Evolutionary conservation across 176 grass and related monocot genomes (phyloP).

Genomic region (Aegilops umbellulata): DNA sequence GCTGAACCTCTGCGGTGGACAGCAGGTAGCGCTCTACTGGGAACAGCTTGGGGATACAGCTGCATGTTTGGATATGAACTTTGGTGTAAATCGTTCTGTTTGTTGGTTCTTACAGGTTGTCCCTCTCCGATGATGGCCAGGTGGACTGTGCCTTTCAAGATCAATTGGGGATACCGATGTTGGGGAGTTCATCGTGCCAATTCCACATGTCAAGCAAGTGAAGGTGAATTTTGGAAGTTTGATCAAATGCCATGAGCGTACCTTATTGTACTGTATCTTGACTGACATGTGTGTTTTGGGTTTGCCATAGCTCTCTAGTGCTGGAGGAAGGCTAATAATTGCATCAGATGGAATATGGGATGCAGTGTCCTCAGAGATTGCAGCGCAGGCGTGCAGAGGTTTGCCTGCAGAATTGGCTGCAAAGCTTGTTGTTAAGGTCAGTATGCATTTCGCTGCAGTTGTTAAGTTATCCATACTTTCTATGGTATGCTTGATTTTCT

Average conservation of each 20-base stretch:
- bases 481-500: not conserved
- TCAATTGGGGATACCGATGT: constrained; percentile 97
- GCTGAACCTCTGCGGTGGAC: constrained; percentile 84
- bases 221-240: constrained; percentile 56
- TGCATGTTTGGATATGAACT: constrained; percentile 18
- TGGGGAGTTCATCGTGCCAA: constrained; percentile 90
- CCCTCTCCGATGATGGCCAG: constrained; percentile 95
- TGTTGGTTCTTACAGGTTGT: constrained; percentile 52
- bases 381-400: constrained; percentile 68
- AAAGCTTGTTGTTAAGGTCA: constrained; percentile 94
- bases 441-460: not conserved
- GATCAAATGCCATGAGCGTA: constrained; percentile 17
- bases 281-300: constrained; percentile 20
- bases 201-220: constrained; percentile 98
- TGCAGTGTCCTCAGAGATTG: constrained; percentile 72
- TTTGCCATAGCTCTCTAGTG: constrained; percentile 68
- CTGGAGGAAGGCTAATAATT: constrained; percentile 94
- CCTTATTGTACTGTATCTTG: constrained; percentile 28
- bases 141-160: constrained; percentile 94
- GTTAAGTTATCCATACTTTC: not conserved
- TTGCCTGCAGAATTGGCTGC: constrained; percentile 86
- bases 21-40: constrained; percentile 56
- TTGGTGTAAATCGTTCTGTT: not conserved
- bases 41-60: not conserved
- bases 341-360: constrained; percentile 99